These are phyloP conservation scores for Aspergillus nomiae DNA, from an alignment of 2,329 filamentous ascomycete species.

Conservation along the genomic window DNA sequence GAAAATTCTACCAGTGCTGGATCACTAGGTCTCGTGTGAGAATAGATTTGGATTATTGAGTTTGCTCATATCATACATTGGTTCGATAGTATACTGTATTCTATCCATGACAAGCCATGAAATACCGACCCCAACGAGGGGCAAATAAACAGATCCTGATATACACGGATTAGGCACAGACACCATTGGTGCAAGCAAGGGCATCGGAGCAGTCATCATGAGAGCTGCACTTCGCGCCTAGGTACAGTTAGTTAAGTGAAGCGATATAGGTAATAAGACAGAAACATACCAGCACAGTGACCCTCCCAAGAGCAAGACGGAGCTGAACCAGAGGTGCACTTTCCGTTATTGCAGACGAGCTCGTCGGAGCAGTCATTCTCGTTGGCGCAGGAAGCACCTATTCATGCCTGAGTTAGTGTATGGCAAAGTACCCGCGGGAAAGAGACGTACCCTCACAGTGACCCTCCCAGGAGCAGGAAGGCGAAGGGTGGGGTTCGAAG, in stretches of 20 bases:
- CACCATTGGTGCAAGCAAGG: background rate
- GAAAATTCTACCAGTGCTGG: no score
- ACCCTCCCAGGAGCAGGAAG: background rate
- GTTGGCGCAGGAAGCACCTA: conserved; percentile 10
- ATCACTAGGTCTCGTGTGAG: no score
- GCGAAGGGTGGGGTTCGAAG: background rate
- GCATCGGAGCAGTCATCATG: background rate
- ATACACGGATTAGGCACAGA: background rate
- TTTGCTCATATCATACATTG: background rate
- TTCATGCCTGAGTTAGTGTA: background rate
- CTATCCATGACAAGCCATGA: background rate
- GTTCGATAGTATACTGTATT: background rate
- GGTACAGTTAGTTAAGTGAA: background rate
- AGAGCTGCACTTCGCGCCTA: background rate
- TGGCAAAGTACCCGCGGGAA: background rate
- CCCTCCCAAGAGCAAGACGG: conserved; percentile 12
- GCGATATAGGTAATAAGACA: background rate
- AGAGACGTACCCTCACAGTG: background rate
- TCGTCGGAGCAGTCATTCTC: conserved; percentile 13
- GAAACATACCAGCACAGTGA: conserved; percentile 3
- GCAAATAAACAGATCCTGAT: background rate
- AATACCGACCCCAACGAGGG: background rate
- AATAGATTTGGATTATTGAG: no score
- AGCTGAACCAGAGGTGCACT: conserved; percentile 3
- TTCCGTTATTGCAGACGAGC: conserved; percentile 13